These are phyloP conservation scores for Hygrophoropsis aurantiaca DNA, from an alignment of 768 basidiomycete species.

Conservation along the genomic window DNA sequence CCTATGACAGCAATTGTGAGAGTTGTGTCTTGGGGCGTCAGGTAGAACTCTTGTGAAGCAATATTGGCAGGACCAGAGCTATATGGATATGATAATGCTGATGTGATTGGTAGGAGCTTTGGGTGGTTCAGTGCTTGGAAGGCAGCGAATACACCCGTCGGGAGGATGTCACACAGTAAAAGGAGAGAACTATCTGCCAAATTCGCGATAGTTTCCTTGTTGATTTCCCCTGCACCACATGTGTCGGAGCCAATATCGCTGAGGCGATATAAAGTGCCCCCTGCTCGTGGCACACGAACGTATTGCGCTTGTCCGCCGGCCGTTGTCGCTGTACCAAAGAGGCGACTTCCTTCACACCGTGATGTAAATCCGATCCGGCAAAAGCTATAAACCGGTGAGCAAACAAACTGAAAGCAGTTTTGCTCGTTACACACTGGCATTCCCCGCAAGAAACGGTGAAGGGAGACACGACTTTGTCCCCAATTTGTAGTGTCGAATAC, in stretches of 20 bases:
- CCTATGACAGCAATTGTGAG: constrained; percentile 70
- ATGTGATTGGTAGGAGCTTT: constrained; percentile 61
- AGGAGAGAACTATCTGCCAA: constrained; percentile 67
- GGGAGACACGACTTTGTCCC: constrained; percentile 78
- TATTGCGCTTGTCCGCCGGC: constrained; percentile 82
- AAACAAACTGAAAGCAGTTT: not conserved
- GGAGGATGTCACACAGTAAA: constrained; percentile 75
- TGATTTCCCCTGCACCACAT: constrained; percentile 22
- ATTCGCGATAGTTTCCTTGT: constrained; percentile 35
- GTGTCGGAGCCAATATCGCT: constrained; percentile 48
- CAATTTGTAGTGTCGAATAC: constrained; percentile 63
- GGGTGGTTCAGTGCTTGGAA: constrained; percentile 72
- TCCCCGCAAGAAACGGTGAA: constrained; percentile 85
- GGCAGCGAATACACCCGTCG: constrained; percentile 78
- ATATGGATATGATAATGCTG: constrained; percentile 58
- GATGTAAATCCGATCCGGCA: constrained; percentile 75
- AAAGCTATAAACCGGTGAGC: constrained; percentile 39
- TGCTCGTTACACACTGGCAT: constrained; percentile 59
- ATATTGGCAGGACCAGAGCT: constrained; percentile 11
- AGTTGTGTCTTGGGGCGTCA: constrained; percentile 46
- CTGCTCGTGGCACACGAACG: constrained; percentile 75
- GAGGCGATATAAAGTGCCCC: constrained; percentile 72
- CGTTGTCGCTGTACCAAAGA: constrained; percentile 67
- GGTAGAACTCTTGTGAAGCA: constrained; percentile 12
- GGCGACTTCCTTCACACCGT: constrained; percentile 56